These are phyloP conservation scores for Aspergillus latus DNA, from an alignment of 2,329 filamentous ascomycete species.

Conservation along the genomic window DNA sequence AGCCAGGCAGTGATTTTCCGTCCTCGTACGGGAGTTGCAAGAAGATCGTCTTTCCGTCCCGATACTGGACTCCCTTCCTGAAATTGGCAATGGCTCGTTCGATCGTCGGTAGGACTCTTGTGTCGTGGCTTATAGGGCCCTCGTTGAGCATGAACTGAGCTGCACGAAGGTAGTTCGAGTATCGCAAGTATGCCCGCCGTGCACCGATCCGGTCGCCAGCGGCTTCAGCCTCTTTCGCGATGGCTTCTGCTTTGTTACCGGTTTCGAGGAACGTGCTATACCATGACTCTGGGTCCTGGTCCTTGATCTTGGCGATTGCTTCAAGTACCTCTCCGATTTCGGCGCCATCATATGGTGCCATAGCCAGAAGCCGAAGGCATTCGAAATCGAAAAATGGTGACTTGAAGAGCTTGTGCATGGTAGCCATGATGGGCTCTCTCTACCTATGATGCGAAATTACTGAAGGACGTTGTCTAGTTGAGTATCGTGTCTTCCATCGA, in stretches of 20 bases:
- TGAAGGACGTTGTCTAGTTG: too few species aligned
- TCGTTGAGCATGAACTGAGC: conserved; percentile 34
- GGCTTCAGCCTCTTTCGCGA: not conserved
- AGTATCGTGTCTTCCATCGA: too few species aligned
- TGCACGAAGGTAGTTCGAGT: conserved; percentile 47
- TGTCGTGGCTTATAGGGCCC: conserved; percentile 16
- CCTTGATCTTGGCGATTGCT: not conserved
- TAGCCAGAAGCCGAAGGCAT: not conserved
- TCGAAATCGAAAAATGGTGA: not conserved
- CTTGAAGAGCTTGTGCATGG: not conserved
- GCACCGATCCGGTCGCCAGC: conserved; percentile 21
- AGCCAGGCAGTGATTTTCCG: not conserved
- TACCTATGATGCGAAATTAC: too few species aligned
- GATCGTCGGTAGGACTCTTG: not conserved
- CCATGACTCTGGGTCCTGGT: not conserved
- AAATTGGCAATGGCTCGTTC: not conserved
- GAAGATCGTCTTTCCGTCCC: too few species aligned
- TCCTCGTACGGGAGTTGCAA: not conserved
- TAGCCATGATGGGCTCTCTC: too few species aligned
- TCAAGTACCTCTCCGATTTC: not conserved
- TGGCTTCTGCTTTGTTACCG: not conserved
- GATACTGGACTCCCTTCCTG: too few species aligned
- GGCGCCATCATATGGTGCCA: not conserved
- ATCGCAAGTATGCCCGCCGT: conserved; percentile 40
- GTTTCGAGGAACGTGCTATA: not conserved